phyloP scores from a whole-genome alignment of 495 filamentous ascomycete genomes.

The Cercophora scortea region DNA sequence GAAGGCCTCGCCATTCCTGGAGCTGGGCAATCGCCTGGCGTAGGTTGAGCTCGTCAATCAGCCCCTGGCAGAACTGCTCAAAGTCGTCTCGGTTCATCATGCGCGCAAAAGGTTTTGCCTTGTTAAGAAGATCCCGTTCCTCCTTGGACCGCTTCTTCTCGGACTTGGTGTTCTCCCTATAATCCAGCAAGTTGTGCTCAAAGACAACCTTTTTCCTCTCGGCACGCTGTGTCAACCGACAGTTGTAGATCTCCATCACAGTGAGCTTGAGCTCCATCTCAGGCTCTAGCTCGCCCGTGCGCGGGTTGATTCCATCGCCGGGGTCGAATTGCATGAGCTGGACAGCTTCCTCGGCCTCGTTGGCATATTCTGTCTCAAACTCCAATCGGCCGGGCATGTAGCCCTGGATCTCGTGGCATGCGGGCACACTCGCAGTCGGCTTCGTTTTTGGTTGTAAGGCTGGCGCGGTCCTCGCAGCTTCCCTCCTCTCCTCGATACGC shows the following conservation, averaged over 20 bases:
- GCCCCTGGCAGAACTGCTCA: slow-evolving; percentile 69
- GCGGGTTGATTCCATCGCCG: slow-evolving; percentile 78
- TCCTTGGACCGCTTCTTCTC: slow-evolving; percentile 97
- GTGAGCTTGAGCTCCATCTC: slow-evolving; percentile 97
- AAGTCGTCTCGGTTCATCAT: slow-evolving; percentile 96
- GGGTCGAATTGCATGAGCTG: slow-evolving; percentile 98
- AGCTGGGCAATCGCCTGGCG: slow-evolving; percentile 83
- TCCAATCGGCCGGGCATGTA: slow-evolving; percentile 98
- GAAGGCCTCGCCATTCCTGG: slow-evolving; percentile 85
- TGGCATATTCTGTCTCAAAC: slow-evolving; percentile 95
- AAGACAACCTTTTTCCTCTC: slow-evolving; percentile 96
- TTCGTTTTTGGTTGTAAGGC: slow-evolving; percentile 88
- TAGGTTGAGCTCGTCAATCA: slow-evolving; percentile 85
- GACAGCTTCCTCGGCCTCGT: slow-evolving; percentile 96
- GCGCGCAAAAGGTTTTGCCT: slow-evolving; percentile 89
- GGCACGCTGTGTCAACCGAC: slow-evolving; percentile 80
- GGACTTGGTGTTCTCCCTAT: slow-evolving; percentile 72
- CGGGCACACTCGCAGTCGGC: slow-evolving; percentile 84
- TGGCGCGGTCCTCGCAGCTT: slow-evolving; percentile 74
- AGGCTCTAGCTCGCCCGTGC: slow-evolving; percentile 76
- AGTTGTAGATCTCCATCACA: slow-evolving; percentile 98
- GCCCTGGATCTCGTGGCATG: slow-evolving; percentile 95
- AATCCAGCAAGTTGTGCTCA: slow-evolving; percentile 87
- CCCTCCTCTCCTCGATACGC: slow-evolving; percentile 86
- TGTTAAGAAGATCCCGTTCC: slow-evolving; percentile 81